Percentiles rank a stretch among this genome's conserved stretches.
Conservation (phyloP, 257 asterid species). For the Lithospermum erythrorhizon region DNA sequence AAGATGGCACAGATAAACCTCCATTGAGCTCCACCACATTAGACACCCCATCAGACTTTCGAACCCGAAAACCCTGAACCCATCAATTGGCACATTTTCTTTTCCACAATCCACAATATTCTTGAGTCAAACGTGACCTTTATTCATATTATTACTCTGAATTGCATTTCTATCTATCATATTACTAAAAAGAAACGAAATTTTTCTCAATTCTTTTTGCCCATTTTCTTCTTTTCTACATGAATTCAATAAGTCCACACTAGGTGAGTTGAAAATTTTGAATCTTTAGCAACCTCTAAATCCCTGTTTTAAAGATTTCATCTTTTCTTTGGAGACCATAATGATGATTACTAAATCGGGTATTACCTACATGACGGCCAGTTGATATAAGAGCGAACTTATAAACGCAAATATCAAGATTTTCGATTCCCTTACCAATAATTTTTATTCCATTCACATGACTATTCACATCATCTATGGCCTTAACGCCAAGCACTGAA, state of each 20-base stretch:
- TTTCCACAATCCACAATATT: not conserved
- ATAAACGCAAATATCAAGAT: too few relatives aligned
- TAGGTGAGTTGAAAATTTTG: not conserved
- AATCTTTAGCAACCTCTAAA: conserved; percentile 12
- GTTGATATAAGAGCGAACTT: too few relatives aligned
- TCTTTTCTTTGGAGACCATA: conserved; percentile 54
- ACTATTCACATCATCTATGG: too few relatives aligned
- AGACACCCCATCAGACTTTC: conserved; percentile 19
- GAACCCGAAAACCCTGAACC: conserved; percentile 22
- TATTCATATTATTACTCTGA: not conserved
- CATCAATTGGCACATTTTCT: conserved; percentile 5
- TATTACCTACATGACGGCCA: too few relatives aligned
- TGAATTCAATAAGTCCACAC: conserved; percentile 17
- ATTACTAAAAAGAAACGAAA: conserved; percentile 13
- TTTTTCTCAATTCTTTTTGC: conserved; percentile 12
- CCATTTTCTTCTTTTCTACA: too few relatives aligned
- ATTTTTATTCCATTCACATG: too few relatives aligned
- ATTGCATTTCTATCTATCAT: conserved; percentile 25
- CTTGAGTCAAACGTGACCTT: too few relatives aligned
- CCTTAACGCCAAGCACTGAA: too few relatives aligned
- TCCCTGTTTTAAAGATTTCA: conserved; percentile 37
- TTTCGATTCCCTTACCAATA: too few relatives aligned
- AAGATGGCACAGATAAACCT: conserved; percentile 15
- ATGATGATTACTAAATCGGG: conserved; percentile 34
- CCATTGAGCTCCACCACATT: conserved; percentile 35